A percentile compares a stretch with the other conserved stretches of the same genome.
phyloP scores from a whole-genome alignment of 805 yeast genomes.

The Cephaloascus fragrans region DNA sequence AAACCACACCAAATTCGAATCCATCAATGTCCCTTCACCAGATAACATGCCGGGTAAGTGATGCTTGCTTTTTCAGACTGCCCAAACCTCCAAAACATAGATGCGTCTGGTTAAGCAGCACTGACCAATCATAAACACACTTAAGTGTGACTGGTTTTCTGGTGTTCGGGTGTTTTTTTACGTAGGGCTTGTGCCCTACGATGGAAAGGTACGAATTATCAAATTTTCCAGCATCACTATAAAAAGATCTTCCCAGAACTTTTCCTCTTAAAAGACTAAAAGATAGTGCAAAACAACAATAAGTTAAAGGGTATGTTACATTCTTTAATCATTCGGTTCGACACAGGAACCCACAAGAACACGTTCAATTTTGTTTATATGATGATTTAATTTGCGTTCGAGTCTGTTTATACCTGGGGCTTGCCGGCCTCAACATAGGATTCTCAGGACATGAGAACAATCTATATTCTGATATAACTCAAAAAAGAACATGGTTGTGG shows the following conservation, averaged over 20 bases:
- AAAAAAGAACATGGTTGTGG: no score
- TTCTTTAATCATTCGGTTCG: background rate
- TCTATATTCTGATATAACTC: no score
- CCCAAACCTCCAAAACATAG: no score
- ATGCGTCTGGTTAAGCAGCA: no score
- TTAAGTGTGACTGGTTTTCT: no score
- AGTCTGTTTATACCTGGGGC: conserved; percentile 14
- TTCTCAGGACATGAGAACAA: conserved; percentile 24
- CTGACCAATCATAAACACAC: no score
- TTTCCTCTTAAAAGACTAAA: background rate
- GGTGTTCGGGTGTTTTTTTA: no score
- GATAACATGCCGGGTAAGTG: background rate
- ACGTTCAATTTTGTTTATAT: background rate
- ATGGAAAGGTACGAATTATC: background rate
- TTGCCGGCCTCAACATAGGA: conserved; percentile 36
- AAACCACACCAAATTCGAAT: background rate
- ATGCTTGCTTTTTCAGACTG: no score
- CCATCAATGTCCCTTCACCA: no score
- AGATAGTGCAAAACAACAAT: background rate
- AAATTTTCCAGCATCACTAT: background rate
- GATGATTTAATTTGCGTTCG: conserved; percentile 24
- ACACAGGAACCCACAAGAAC: background rate
- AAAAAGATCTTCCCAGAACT: background rate
- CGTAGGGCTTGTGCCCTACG: no score
- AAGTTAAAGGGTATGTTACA: background rate